Evolutionary conservation across 129 eudicot species (phyloP).

Genomic region (Artemisia annua): DNA sequence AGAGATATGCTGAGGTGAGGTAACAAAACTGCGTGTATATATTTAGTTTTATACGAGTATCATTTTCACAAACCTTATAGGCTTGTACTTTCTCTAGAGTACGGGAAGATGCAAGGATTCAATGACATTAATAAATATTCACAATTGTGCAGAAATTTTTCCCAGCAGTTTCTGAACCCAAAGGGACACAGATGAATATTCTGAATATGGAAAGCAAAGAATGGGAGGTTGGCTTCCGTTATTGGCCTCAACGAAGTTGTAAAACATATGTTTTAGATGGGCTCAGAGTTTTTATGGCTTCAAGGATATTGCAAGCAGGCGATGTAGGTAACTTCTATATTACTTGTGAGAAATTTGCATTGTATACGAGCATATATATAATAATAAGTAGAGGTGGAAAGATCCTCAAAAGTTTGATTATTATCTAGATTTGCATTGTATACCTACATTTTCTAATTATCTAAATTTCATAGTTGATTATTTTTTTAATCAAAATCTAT

Average conservation of each 20-base stretch:
- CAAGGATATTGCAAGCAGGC: slow-evolving; percentile 59
- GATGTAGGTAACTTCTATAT: slow-evolving; percentile 53
- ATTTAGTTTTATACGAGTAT: background rate
- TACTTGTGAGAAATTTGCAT: background rate
- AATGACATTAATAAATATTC: slow-evolving; percentile 13
- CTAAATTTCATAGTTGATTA: too few species aligned
- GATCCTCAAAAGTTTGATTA: background rate
- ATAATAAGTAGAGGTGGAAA: background rate
- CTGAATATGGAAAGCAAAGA: slow-evolving; percentile 58
- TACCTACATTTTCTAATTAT: too few species aligned
- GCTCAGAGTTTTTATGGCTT: slow-evolving; percentile 51
- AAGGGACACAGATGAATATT: slow-evolving; percentile 44
- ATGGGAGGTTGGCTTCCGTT: slow-evolving; percentile 54
- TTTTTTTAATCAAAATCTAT: background rate
- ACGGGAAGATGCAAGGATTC: slow-evolving; percentile 15
- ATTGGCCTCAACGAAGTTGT: slow-evolving; percentile 50
- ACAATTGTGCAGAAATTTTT: slow-evolving; percentile 51
- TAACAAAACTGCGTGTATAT: slow-evolving; percentile 14
- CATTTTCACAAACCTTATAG: slow-evolving; percentile 22
- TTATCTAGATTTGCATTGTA: too few species aligned
- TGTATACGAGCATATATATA: background rate
- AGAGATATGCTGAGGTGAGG: slow-evolving; percentile 68
- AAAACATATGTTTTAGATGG: slow-evolving; percentile 71
- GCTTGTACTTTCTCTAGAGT: slow-evolving; percentile 14
- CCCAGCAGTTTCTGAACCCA: slow-evolving; percentile 48